Base-by-base conservation (phyloP, 371 early-diverging fungal genomes). In the Cokeromyces recurvatus region DNA sequence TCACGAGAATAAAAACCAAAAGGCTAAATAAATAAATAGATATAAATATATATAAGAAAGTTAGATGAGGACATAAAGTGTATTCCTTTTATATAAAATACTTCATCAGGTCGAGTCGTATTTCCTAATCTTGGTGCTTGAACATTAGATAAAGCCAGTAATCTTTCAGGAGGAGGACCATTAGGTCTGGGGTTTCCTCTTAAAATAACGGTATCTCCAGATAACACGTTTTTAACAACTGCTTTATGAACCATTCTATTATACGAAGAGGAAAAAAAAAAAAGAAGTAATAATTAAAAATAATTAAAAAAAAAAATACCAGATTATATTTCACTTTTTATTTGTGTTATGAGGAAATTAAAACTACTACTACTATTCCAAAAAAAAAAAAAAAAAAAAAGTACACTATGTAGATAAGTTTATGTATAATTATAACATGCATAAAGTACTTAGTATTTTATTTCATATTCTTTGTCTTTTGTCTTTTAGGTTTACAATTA, bases 151-250 rank as follows among this genome's bases (percentile, higher is more conserved):
- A 95, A 77, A n/a, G 86, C 88, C 27, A 97, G 65, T 20, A 86
- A 70, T 38, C 85, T 77, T 62, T 95, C 96, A 2, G 89, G 77
- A 15, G 96, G 94, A 29, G 94, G 91, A 5, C 86, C 88, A 47
- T 82, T 82, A 34, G 77, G 68, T 47, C 87, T 81, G 38, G 86
- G 86, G 21, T 78, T 78, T 15, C 91, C 91, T 40, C 91, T 77
- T 27, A 97, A 76, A 53, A 94, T 82, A 32, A 97, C 80, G 42
- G 91, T 88, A 74, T 95, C 95, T 34, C 93, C 95, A 6, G 94
- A 92, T 41, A 96, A 74, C 21, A 93, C 91, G 35, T 74, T 83
- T 62, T 96, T 96, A 38, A 90, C 90, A 1, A 76, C 57, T 43
- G 84, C 89, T 59, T 76, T 77, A 27, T 75, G 67, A 36, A 60